Conservation (phyloP, 2,329 filamentous ascomycete genomes). For the Nothophoma quercina region DNA sequence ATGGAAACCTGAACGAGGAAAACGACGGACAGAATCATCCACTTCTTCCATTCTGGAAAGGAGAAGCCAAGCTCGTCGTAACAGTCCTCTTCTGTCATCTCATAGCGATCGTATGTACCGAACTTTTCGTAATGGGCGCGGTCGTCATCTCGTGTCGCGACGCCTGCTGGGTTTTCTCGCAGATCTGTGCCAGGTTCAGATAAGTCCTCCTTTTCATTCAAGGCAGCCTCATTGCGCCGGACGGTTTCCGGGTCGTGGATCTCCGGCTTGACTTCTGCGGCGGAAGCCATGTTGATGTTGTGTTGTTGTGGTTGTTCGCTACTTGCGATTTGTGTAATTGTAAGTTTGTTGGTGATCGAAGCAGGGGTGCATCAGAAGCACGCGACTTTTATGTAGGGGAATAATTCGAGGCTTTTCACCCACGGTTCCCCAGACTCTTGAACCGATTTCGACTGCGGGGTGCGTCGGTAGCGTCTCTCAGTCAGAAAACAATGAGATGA, state of each 20-base stretch:
- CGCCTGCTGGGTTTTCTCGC: constrained; percentile 27
- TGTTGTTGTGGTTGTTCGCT: neutral
- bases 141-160: constrained; percentile 30
- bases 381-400: neutral
- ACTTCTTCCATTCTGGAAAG: constrained; percentile 61
- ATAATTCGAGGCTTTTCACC: neutral
- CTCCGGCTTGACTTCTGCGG: constrained; percentile 16
- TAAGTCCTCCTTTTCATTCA: constrained; percentile 36
- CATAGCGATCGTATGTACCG: constrained; percentile 55
- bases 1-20: constrained; percentile 64
- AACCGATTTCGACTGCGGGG: constrained; percentile 9
- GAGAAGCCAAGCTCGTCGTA: constrained; percentile 59
- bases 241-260: constrained; percentile 30
- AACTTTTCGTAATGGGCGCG: constrained; percentile 42
- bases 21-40: constrained; percentile 60
- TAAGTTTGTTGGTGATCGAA: no score
- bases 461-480: constrained; percentile 1
- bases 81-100: constrained; percentile 58
- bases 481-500: neutral
- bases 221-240: constrained; percentile 20
- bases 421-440: constrained; percentile 7
- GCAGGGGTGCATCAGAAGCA: neutral
- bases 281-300: constrained; percentile 8
- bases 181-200: constrained; percentile 27
- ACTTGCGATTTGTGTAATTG: neutral